Evolutionary conservation across 148 eudicot species (phyloP).

Genomic region (Camellia lanceoleosa): DNA sequence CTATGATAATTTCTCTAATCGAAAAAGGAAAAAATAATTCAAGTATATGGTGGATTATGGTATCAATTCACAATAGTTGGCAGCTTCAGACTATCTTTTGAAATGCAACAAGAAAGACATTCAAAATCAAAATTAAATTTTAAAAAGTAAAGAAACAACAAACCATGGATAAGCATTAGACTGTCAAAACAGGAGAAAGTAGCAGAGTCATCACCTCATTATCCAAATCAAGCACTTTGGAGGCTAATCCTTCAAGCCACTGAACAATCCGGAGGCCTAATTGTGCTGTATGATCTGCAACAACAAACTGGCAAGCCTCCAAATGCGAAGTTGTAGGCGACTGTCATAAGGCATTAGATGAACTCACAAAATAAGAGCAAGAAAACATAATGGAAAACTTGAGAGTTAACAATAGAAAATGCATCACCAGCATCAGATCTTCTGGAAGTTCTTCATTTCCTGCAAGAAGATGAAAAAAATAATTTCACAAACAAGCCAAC

Average conservation of each 20-base stretch:
- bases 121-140: too few relatives aligned
- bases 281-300: slow-evolving; percentile 68
- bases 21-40: too few relatives aligned
- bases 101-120: too few relatives aligned
- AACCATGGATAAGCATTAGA: background rate
- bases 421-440: slow-evolving; percentile 70
- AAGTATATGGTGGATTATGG: too few relatives aligned
- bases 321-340: slow-evolving; percentile 79
- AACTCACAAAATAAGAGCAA: slow-evolving; percentile 2
- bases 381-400: background rate
- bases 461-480: slow-evolving; percentile 32
- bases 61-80: too few relatives aligned
- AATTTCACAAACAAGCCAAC: background rate
- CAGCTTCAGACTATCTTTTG: too few relatives aligned
- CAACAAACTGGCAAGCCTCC: slow-evolving; percentile 87
- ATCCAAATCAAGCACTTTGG: slow-evolving; percentile 87
- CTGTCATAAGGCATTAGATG: slow-evolving; percentile 40
- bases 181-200: slow-evolving; percentile 9
- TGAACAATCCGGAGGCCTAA: slow-evolving; percentile 86
- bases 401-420: slow-evolving; percentile 12
- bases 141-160: too few relatives aligned
- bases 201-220: slow-evolving; percentile 55
- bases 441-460: slow-evolving; percentile 84
- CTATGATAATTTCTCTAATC: too few relatives aligned
- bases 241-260: slow-evolving; percentile 95